A percentile compares a stretch with the other conserved stretches of the same genome.
These are phyloP conservation scores for Termitomyces sp. DNA, from an alignment of 768 basidiomycete species.

Conservation along the genomic window DNA sequence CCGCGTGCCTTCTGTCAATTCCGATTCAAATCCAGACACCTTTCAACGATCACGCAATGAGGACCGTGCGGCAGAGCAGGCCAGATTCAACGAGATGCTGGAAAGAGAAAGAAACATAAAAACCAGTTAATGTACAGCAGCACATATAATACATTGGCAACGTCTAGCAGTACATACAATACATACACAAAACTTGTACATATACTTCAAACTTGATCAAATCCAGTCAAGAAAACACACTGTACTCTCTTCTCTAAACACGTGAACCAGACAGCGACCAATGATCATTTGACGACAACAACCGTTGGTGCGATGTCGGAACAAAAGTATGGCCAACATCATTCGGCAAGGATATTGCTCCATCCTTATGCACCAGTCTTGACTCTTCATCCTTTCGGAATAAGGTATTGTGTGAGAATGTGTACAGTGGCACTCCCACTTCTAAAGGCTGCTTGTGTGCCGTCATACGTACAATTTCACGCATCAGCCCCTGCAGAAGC, in stretches of 20 bases:
- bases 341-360: constrained; percentile 31
- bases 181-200: background rate
- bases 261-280: constrained; percentile 21
- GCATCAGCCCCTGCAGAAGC: constrained; percentile 77
- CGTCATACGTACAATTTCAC: constrained; percentile 79
- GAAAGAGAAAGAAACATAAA: constrained; percentile 49
- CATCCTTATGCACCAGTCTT: constrained; percentile 23
- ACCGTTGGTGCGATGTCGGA: constrained; percentile 10
- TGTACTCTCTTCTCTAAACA: constrained; percentile 4
- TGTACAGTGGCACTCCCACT: constrained; percentile 75
- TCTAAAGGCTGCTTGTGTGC: constrained; percentile 75
- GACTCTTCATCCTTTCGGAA: constrained; percentile 45
- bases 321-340: constrained; percentile 8
- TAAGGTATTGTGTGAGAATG: constrained; percentile 65
- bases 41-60: constrained; percentile 12
- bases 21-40: constrained; percentile 1
- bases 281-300: constrained; percentile 4
- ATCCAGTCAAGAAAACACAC: background rate
- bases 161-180: constrained; percentile 4
- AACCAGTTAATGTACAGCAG: constrained; percentile 4
- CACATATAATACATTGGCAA: constrained; percentile 1
- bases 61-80: constrained; percentile 43
- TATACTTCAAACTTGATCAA: background rate
- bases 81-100: constrained; percentile 50
- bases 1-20: constrained; percentile 15